A percentile compares a stretch with the other conserved stretches of the same genome.
Evolutionary conservation across 257 asterid genomes (phyloP).

Genomic region (Rauvolfia tetraphylla): DNA sequence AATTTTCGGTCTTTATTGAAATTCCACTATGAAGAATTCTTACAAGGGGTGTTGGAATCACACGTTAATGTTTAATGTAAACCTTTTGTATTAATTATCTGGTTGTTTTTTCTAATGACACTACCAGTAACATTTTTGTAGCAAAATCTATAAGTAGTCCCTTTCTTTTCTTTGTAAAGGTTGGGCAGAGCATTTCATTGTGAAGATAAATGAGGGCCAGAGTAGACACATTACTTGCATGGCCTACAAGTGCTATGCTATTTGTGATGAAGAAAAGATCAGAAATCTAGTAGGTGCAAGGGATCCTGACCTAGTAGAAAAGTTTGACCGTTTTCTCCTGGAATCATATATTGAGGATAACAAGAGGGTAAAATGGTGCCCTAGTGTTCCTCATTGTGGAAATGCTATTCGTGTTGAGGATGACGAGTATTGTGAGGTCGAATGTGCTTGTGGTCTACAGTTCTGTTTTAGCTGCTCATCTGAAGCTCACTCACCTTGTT

Average conservation of each 20-base stretch:
- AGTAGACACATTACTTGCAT: constrained; percentile 51
- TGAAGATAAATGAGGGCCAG: constrained; percentile 56
- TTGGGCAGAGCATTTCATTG: constrained; percentile 53
- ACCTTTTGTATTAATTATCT: not conserved
- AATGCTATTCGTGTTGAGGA: constrained; percentile 46
- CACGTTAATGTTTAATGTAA: not conserved
- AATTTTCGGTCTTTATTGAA: not conserved
- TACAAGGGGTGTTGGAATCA: not conserved
- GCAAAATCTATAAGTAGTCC: constrained; percentile 4
- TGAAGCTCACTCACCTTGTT: constrained; percentile 61
- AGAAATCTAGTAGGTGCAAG: constrained; percentile 38
- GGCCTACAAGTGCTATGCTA: constrained; percentile 54
- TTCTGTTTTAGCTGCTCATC: constrained; percentile 56
- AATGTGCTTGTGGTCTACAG: constrained; percentile 50
- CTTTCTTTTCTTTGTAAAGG: constrained; percentile 29
- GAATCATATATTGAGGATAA: constrained; percentile 69
- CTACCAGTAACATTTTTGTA: not conserved
- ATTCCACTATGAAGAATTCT: not conserved
- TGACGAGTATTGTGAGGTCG: constrained; percentile 45
- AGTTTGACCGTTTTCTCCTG: constrained; percentile 47
- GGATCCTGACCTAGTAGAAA: constrained; percentile 42
- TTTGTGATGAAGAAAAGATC: constrained; percentile 51
- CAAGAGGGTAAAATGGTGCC: constrained; percentile 59
- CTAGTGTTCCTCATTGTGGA: constrained; percentile 60
- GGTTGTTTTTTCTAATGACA: not conserved